Conservation (phyloP, 2,329 filamentous ascomycete species). For the Davidsoniella neocaledoniae region DNA sequence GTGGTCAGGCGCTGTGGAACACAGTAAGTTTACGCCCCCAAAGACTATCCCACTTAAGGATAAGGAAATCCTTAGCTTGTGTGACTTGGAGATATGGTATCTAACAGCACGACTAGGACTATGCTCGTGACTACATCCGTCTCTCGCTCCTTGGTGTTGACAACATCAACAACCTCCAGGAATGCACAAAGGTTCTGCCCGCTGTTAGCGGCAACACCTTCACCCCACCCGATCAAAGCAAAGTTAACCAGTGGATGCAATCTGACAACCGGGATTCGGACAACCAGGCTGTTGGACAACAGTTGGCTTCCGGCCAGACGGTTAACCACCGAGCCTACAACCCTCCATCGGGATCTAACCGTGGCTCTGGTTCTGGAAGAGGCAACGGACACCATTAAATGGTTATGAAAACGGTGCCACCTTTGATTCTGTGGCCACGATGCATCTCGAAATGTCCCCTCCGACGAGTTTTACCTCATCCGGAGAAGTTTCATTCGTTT, state of each 20-base stretch:
- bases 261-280: neutral
- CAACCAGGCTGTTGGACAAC: neutral
- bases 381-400: too few species aligned
- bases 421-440: too few species aligned
- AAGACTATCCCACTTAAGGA: neutral
- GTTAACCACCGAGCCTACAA: neutral
- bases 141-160: constrained; percentile 37
- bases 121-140: constrained; percentile 35
- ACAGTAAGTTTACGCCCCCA: constrained; percentile 18
- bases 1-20: constrained; percentile 25
- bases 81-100: constrained; percentile 12
- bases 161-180: constrained; percentile 37
- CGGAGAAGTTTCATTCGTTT: neutral
- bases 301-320: neutral
- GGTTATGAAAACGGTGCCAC: too few species aligned
- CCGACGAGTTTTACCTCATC: neutral
- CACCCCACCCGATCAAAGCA: constrained; percentile 14
- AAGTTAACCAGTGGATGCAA: constrained; percentile 17
- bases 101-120: constrained; percentile 21
- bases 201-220: constrained; percentile 12
- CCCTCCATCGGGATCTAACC: too few species aligned
- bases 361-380: too few species aligned
- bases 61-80: neutral
- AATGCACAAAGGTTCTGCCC: constrained; percentile 37
- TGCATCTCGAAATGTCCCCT: too few species aligned